Evolutionary conservation across 1,284 basidiomycete genomes (phyloP), one percentile per base, ranked within the genome.

Genomic region (Cerrena zonata): DNA sequence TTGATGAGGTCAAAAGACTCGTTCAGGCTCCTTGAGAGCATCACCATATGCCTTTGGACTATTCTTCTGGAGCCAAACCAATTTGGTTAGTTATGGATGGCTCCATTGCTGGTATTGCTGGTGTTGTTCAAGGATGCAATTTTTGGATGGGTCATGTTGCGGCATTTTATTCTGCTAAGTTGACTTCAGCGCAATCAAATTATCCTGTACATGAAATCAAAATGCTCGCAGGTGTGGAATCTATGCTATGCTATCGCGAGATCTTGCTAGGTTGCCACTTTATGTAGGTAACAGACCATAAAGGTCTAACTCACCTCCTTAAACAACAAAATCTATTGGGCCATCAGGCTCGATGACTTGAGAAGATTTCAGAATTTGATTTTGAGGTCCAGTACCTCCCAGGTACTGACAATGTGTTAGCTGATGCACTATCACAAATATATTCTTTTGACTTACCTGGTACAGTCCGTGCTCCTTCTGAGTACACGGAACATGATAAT

Each of bases 221-320:
- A n/a, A n/a, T n/a, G n/a, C n/a, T 64, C 4, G 62, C 62, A 1
- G 47, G 55, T n/a, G 51, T 62, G 0, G 59, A 59, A 40, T 51
- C 57, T 0, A 44, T 66, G 44, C 51, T 55, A 23, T 34, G 58
- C 19, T 60, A 62, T 37, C 40, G 57, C 15, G 48, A 55, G 26
- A 47, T 59, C 25, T 47, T 71, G 4, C 49, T 58, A 3, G 70
- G n/a, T n/a, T n/a, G n/a, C n/a, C n/a, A n/a, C n/a, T n/a, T n/a
- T n/a, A n/a, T n/a, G n/a, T n/a, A n/a, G 71, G 15, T 56, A 4
- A 69, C 66, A 0, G 71, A 73, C 47, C 70, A 73, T 45, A 53
- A 62, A 26, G 61, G 58, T 0, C 59, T 73, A 1, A 58, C 63
- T 22, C 59, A 60, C 48, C 45, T 73, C 2, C 49, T 55, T 54